phyloP scores from a whole-genome alignment of 75 land plant genomes.

The Picea glauca region DNA sequence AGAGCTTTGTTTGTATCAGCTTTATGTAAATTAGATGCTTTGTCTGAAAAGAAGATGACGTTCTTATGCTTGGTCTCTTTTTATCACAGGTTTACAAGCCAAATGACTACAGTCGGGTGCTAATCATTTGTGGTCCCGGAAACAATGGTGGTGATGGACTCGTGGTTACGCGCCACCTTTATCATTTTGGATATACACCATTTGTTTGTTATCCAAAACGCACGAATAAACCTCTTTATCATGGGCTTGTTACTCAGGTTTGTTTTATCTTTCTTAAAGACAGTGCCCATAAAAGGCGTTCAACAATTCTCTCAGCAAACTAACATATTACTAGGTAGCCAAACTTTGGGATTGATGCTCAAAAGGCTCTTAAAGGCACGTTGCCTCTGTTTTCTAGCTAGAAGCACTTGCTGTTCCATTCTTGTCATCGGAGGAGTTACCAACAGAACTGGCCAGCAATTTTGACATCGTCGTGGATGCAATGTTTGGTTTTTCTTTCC shows the following conservation, averaged over 20 bases:
- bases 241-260: conserved; percentile 93
- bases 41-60: no score
- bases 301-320: background rate
- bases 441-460: conserved; percentile 45
- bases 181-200: conserved; percentile 90
- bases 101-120: conserved; percentile 60
- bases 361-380: background rate
- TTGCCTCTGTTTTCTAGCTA: conserved; percentile 49
- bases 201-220: conserved; percentile 83
- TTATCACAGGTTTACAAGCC: conserved; percentile 67
- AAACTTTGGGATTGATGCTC: background rate
- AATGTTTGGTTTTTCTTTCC: conserved; percentile 96
- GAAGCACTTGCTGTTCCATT: conserved; percentile 81
- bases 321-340: background rate
- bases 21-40: no score
- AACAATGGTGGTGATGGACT: conserved; percentile 99
- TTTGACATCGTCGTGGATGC: conserved; percentile 92
- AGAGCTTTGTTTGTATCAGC: no score
- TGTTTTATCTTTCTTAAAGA: conserved; percentile 3
- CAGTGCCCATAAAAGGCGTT: background rate
- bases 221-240: conserved; percentile 80
- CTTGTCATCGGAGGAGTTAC: conserved; percentile 65
- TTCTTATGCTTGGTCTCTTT: no score
- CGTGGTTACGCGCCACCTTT: conserved; percentile 92
- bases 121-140: conserved; percentile 94